Evolutionary conservation across 441 rosid species (phyloP), one percentile per base, ranked within the genome.

Genomic region (Brassica hybrid): DNA sequence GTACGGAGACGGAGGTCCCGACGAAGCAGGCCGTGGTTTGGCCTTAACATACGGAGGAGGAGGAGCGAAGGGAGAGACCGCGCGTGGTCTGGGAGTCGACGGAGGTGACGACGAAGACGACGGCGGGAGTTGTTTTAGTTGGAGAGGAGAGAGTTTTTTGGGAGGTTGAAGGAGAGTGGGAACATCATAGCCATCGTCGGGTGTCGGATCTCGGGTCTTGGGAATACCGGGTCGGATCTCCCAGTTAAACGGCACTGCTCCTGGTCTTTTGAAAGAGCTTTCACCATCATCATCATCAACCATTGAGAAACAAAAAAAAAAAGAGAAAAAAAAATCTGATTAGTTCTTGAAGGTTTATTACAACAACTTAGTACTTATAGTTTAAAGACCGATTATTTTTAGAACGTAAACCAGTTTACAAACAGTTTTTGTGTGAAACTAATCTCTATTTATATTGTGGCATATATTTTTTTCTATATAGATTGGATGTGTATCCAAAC

Each of bases 191-290:
- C 34, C 34, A 5, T 5, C 34, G 7, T 43, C 65, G 73, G 79
- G 76, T 70, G 10, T 9, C 0, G 19, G 52, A 21, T 30, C 4
- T 32, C 82, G 89, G 85, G 75, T 75, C 83, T 89, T 92, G 76
- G 99, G 97, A 1, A 94, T 92, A 21, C 97, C 99, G 61, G 98
- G 97, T 66, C 92, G 92, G 88, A 91, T 79, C 86, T 94, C 98
- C 98, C 97, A 94, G 73, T 79, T 88, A 78, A 94, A 94, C 6
- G 98, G 98, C 41, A 92, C 82, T 10, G 97, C 76, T 67, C 97
- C 98, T 0, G 94, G 87, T 74, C 84, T 87, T 74, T 63, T 89
- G 89, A 87, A 92, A 12, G 94, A 88, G 8, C 86, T 93, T 3
- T 92, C 94, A 2, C n/a, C 78, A 5, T 79, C 61, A 27, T 79